Conservation (phyloP, 805 yeast species). For the Kluyveromyces aestuarii region DNA sequence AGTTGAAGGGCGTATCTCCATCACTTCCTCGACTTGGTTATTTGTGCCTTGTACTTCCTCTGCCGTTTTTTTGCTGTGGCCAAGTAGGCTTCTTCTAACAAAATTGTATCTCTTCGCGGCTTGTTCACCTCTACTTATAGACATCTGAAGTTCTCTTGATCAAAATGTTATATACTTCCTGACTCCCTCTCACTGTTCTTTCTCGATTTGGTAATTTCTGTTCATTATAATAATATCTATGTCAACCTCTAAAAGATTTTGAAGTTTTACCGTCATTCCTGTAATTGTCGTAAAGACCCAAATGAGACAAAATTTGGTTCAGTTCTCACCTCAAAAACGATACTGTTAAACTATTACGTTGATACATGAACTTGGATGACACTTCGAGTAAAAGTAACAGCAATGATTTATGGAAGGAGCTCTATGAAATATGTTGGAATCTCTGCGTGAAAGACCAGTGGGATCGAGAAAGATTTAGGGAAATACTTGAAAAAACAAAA, state of each 20-base stretch:
- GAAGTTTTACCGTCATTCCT: background rate
- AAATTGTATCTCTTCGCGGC: conserved; percentile 6
- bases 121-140: background rate
- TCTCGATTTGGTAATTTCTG: background rate
- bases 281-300: background rate
- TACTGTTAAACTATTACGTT: background rate
- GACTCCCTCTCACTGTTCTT: background rate
- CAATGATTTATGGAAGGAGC: background rate
- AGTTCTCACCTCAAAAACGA: background rate
- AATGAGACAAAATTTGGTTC: background rate
- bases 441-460: background rate
- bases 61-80: conserved; percentile 14
- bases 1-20: conserved; percentile 11
- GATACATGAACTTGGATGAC: background rate
- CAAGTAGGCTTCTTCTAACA: conserved; percentile 13
- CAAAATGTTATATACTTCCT: background rate
- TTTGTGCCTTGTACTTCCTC: conserved; percentile 1
- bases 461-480: background rate
- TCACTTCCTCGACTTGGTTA: conserved; percentile 5
- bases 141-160: background rate
- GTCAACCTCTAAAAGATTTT: background rate
- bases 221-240: too few relatives aligned
- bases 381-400: background rate
- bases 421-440: conserved; percentile 1
- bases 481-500: conserved; percentile 1